These are phyloP conservation scores for Beauveria rudraprayagi DNA, from an alignment of 2,329 filamentous ascomycete genomes.

Conservation along the genomic window DNA sequence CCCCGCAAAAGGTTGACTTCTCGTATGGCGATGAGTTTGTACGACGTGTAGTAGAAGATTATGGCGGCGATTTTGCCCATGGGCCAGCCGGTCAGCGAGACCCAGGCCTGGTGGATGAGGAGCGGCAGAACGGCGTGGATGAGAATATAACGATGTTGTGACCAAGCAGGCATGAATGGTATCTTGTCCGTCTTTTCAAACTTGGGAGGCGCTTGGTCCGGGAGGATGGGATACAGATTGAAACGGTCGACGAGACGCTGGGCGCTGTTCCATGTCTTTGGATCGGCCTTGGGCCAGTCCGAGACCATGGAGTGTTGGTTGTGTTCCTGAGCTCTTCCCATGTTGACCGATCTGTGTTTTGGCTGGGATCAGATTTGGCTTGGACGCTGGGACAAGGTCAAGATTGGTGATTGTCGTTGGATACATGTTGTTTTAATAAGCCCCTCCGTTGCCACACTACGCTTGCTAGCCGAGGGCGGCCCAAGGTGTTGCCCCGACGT, in stretches of 20 bases:
- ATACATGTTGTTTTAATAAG: background rate
- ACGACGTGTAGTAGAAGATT: slow-evolving; percentile 22
- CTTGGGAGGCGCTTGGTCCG: slow-evolving; percentile 18
- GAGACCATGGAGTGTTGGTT: slow-evolving; percentile 17
- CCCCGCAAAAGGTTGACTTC: slow-evolving; percentile 22
- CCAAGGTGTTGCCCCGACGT: background rate
- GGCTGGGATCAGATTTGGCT: background rate
- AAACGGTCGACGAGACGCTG: slow-evolving; percentile 15
- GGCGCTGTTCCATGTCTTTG: slow-evolving; percentile 14
- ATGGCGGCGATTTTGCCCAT: slow-evolving; percentile 7
- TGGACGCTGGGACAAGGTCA: background rate
- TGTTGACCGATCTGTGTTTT: background rate
- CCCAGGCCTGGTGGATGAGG: slow-evolving; percentile 17
- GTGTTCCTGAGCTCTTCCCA: slow-evolving; percentile 5
- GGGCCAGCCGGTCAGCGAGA: slow-evolving; percentile 11
- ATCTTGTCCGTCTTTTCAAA: slow-evolving; percentile 25
- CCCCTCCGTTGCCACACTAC: slow-evolving; percentile 32
- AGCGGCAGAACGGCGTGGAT: slow-evolving; percentile 20
- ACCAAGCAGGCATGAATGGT: slow-evolving; percentile 21
- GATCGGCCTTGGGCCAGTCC: slow-evolving; percentile 15
- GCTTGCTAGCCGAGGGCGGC: background rate
- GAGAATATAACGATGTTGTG: slow-evolving; percentile 24
- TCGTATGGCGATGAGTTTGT: slow-evolving; percentile 23
- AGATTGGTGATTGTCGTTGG: background rate
- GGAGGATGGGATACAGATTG: slow-evolving; percentile 13